Evolutionary conservation across 768 basidiomycete genomes (phyloP).

Genomic region (Lentinula sp.): DNA sequence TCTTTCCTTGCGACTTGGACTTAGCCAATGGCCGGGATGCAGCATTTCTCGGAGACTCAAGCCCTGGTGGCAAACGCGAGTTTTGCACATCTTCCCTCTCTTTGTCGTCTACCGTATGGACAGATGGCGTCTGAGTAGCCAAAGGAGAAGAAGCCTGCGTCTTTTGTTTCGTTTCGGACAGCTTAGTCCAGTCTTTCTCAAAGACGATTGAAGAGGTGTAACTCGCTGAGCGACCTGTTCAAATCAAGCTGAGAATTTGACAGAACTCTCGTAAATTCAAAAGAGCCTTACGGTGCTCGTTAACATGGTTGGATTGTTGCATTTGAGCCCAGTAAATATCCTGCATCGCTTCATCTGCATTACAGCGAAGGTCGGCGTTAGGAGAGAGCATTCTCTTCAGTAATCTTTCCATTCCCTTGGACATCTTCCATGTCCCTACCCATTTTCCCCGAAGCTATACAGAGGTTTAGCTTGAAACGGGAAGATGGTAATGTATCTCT

Average conservation of each 20-base stretch:
- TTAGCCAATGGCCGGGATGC: constrained; percentile 22
- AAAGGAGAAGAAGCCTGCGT: constrained; percentile 22
- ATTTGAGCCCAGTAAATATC: constrained; percentile 61
- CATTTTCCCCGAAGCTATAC: constrained; percentile 71
- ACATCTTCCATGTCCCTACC: constrained; percentile 78
- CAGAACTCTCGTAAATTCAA: neutral
- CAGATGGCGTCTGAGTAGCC: constrained; percentile 12
- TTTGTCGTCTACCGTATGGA: constrained; percentile 8
- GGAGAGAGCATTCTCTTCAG: constrained; percentile 76
- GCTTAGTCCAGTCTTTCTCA: constrained; percentile 41
- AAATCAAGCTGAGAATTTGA: neutral
- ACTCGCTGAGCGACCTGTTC: constrained; percentile 41
- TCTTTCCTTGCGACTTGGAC: constrained; percentile 41
- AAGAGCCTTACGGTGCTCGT: neutral
- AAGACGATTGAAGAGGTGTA: constrained; percentile 41
- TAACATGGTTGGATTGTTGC: neutral
- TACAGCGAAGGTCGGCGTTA: constrained; percentile 77
- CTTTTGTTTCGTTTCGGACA: constrained; percentile 18
- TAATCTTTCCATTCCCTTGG: constrained; percentile 56
- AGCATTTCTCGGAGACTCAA: constrained; percentile 12
- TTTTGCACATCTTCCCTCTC: constrained; percentile 1
- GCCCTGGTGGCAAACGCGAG: constrained; percentile 27
- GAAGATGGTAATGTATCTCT: constrained; percentile 14
- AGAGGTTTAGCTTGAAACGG: neutral
- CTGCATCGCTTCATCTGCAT: constrained; percentile 54